Conservation (phyloP, 2,329 filamentous ascomycete genomes). For the Sarocladium strictum region DNA sequence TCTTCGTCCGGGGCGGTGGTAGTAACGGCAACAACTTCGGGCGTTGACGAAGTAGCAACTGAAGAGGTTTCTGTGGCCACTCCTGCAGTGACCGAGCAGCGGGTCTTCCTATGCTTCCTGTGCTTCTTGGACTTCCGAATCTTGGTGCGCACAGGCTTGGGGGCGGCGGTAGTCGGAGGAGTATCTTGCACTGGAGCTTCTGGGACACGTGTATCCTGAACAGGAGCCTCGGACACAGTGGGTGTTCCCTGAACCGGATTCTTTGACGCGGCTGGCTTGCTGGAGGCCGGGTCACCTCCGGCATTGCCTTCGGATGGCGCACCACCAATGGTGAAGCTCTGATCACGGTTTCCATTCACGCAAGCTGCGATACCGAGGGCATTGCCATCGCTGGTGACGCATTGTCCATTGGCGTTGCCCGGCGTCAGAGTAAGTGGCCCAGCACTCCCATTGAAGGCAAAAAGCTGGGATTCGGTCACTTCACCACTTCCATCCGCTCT, state of each 20-base stretch:
- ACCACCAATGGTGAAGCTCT: slow-evolving; percentile 33
- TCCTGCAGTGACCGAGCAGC: neutral
- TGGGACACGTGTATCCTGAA: neutral
- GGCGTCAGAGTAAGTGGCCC: slow-evolving; percentile 40
- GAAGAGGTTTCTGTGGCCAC: neutral
- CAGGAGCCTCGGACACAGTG: neutral
- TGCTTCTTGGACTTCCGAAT: neutral
- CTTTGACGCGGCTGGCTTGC: too few relatives aligned
- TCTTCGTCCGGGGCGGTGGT: neutral
- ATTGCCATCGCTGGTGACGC: slow-evolving; percentile 38
- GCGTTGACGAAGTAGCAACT: neutral
- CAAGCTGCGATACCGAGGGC: slow-evolving; percentile 39
- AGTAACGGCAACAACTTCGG: neutral
- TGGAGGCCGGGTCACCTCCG: slow-evolving; percentile 21
- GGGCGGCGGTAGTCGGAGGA: neutral
- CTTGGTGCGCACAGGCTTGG: neutral
- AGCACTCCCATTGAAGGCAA: slow-evolving; percentile 36
- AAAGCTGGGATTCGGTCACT: slow-evolving; percentile 47
- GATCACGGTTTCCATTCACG: slow-evolving; percentile 29
- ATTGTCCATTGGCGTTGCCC: slow-evolving; percentile 37
- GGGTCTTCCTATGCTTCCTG: neutral
- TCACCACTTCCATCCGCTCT: slow-evolving; percentile 46
- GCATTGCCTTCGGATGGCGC: neutral
- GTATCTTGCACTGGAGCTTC: neutral
- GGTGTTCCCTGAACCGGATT: neutral